Evolutionary conservation across 192 early-diverging fungal genomes (phyloP), one percentile per base, ranked within the genome.

Genomic region (Gaertneriomyces sp.): DNA sequence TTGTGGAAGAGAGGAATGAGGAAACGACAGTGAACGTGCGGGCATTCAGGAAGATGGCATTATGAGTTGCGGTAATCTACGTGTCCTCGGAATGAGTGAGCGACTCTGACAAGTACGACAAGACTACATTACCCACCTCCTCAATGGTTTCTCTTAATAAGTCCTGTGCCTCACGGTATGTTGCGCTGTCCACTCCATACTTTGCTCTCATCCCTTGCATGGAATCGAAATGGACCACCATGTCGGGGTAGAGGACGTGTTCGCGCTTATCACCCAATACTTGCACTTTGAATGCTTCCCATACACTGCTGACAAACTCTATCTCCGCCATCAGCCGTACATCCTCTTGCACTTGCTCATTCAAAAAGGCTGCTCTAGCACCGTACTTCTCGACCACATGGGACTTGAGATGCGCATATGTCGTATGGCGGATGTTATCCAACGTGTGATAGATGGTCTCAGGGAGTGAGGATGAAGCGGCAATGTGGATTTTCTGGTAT

Each of bases 361-460:
- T 10, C 3, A 69, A 45, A 11, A 47, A 14, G 16, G 16, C 7
- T 6, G 59, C 68, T 7, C 11, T 53, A 33, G 14, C 16, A 6
- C 68, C 68, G 38, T 62, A 69, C 33, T 55, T 69, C 49, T 69
- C 60, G 4, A 44, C 52, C 4, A 44, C 41, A 43, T 62, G 58
- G 1, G 12, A 16, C 14, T 61, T 17, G 41, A 69, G 40, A 38
- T 61, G 14, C 33, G 10, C 38, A 55, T 62, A 69, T 7, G 57
- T 42, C 11, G 68, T 61, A 7, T 51, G 19, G 11, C 50, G 38
- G 25, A 62, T 53, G 20, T 60, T 60, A 14, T 45, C n/a, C 8
- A 69, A 20, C 19, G 68, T 69, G 11, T 41, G 12, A 33, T 50
- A 12, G 47, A 69, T 16, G 19, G 38, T 42, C 44, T 10, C 58